Evolutionary conservation across 495 filamentous ascomycete genomes (phyloP).

Genomic region (Aspergillus cavernicola): DNA sequence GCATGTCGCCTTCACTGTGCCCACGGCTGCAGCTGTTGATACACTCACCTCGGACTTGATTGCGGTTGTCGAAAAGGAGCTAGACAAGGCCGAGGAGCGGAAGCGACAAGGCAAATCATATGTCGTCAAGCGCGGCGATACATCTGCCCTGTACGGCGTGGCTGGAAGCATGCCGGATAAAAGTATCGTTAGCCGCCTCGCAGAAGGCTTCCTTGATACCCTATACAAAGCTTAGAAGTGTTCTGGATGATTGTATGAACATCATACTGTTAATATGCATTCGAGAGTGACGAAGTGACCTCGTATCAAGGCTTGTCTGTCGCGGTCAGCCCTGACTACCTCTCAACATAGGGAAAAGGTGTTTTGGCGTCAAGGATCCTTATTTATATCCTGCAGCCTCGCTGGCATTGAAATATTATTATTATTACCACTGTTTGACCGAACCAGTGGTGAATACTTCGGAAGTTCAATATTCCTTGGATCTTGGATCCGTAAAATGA

Average conservation of each 20-base stretch:
- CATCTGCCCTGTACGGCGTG: slow-evolving; percentile 89
- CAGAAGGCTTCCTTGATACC: slow-evolving; percentile 88
- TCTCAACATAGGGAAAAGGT: slow-evolving; percentile 13
- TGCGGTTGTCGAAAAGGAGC: slow-evolving; percentile 72
- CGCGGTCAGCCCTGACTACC: slow-evolving; percentile 5
- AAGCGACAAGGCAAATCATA: slow-evolving; percentile 58
- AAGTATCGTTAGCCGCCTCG: slow-evolving; percentile 85
- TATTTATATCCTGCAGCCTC: slow-evolving; percentile 1
- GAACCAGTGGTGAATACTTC: not conserved
- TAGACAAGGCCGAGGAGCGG: slow-evolving; percentile 73
- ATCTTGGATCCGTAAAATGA: slow-evolving; percentile 7
- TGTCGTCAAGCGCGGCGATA: slow-evolving; percentile 56
- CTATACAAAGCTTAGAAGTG: slow-evolving; percentile 79
- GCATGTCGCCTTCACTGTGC: slow-evolving; percentile 91
- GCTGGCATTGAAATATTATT: slow-evolving; percentile 7
- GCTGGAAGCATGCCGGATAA: slow-evolving; percentile 94
- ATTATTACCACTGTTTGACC: not conserved
- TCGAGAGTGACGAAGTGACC: not conserved
- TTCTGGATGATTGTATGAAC: not conserved
- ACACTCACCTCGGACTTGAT: slow-evolving; percentile 73
- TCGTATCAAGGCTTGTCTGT: not conserved
- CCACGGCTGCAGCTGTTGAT: slow-evolving; percentile 76
- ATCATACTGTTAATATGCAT: slow-evolving; percentile 14
- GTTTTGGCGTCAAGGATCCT: slow-evolving; percentile 1
- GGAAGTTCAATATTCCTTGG: slow-evolving; percentile 5